These are phyloP conservation scores for Pyrus bretschneideri DNA, from an alignment of 306 rosid genomes.

Conservation along the genomic window DNA sequence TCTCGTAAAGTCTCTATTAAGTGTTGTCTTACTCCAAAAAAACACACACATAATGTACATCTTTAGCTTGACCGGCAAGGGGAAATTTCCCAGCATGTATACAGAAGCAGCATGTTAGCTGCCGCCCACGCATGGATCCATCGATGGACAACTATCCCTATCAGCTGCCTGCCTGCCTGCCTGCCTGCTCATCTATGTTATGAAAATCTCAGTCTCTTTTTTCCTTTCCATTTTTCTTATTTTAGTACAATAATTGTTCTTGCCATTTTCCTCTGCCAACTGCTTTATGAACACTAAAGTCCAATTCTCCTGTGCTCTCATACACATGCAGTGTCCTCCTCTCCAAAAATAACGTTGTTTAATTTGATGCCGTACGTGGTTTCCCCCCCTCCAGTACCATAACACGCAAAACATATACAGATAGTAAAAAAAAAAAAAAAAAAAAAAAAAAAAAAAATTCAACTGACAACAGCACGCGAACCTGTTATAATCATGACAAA, in stretches of 20 bases:
- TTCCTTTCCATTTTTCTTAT: not conserved
- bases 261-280: not conserved
- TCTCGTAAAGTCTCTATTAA: not conserved
- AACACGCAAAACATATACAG: not conserved
- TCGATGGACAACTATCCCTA: too few species aligned
- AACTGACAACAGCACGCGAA: not conserved
- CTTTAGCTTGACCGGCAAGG: not conserved
- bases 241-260: not conserved
- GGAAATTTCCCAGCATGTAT: not conserved
- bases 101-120: too few species aligned
- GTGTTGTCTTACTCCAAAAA: not conserved
- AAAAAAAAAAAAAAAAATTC: not conserved
- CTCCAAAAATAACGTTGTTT: not conserved
- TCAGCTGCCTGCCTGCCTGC: not conserved
- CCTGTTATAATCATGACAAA: not conserved
- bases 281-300: not conserved
- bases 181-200: not conserved
- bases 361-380: not conserved
- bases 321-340: not conserved
- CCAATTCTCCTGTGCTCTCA: too few species aligned
- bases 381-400: not conserved
- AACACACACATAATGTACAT: not conserved
- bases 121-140: too few species aligned
- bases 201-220: not conserved
- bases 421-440: not conserved